Evolutionary conservation across 495 filamentous ascomycete species (phyloP).

Genomic region (Cairneyella variabilis): DNA sequence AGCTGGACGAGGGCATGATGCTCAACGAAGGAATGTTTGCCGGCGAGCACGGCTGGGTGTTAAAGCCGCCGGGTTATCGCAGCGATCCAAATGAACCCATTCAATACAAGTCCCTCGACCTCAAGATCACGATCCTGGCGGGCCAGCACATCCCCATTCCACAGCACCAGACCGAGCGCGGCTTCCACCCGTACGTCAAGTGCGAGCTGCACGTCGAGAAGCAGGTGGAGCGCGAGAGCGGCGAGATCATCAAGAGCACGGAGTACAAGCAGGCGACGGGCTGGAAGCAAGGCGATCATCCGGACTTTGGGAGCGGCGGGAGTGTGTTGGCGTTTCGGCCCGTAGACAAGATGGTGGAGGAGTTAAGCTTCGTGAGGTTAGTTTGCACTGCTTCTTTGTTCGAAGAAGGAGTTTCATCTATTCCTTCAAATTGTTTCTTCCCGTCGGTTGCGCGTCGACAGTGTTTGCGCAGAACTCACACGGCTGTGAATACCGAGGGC

Average conservation of each 20-base stretch:
- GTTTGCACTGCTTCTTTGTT: slow-evolving; percentile 21
- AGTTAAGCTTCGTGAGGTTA: slow-evolving; percentile 75
- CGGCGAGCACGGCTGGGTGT: slow-evolving; percentile 73
- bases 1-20: slow-evolving; percentile 90
- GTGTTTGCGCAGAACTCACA: neutral
- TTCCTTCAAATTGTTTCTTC: too few relatives aligned
- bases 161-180: slow-evolving; percentile 25
- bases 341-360: slow-evolving; percentile 65
- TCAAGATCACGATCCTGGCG: slow-evolving; percentile 49
- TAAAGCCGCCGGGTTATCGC: slow-evolving; percentile 73
- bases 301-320: slow-evolving; percentile 65
- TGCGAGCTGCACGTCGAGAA: slow-evolving; percentile 78
- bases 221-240: slow-evolving; percentile 29
- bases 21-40: slow-evolving; percentile 91
- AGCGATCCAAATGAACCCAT: slow-evolving; percentile 28
- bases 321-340: slow-evolving; percentile 50
- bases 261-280: slow-evolving; percentile 71
- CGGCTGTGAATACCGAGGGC: slow-evolving; percentile 8
- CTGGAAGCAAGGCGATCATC: slow-evolving; percentile 54
- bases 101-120: slow-evolving; percentile 32
- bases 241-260: slow-evolving; percentile 40
- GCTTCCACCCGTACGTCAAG: slow-evolving; percentile 50
- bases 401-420: neutral
- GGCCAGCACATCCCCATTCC: slow-evolving; percentile 50
- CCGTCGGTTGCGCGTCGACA: too few relatives aligned